Percentiles rank a stretch among this genome's conserved stretches.
phyloP scores from a whole-genome alignment of 441 rosid species.

The Pelargonium citronellum region DNA sequence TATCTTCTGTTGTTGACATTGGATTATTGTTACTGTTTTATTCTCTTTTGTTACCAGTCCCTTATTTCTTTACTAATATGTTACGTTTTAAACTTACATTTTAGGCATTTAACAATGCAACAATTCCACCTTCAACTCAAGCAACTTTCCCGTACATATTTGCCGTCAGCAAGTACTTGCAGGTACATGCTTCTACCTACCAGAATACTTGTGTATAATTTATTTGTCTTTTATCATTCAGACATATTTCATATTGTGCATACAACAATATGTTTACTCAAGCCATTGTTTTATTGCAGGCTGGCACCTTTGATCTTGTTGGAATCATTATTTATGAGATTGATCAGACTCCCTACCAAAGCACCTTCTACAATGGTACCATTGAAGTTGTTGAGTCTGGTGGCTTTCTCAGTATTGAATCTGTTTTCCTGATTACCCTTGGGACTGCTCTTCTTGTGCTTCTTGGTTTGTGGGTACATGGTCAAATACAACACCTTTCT shows the following conservation, averaged over 20 bases:
- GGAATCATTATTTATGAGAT: slow-evolving; percentile 78
- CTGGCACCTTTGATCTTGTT: slow-evolving; percentile 94
- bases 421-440: slow-evolving; percentile 79
- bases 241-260: background rate
- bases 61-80: background rate
- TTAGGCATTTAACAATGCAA: slow-evolving; percentile 82
- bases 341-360: slow-evolving; percentile 69
- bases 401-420: slow-evolving; percentile 75
- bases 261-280: background rate
- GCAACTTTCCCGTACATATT: slow-evolving; percentile 82
- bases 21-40: background rate
- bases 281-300: slow-evolving; percentile 36
- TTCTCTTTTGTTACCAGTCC: background rate
- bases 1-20: background rate
- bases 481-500: slow-evolving; percentile 75
- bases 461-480: slow-evolving; percentile 74
- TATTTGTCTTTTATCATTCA: background rate
- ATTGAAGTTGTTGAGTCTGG: slow-evolving; percentile 88
- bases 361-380: slow-evolving; percentile 81
- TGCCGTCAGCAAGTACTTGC: slow-evolving; percentile 85
- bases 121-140: slow-evolving; percentile 73
- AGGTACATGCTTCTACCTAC: slow-evolving; percentile 40
- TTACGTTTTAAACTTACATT: slow-evolving; percentile 19
- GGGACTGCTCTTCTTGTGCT: slow-evolving; percentile 79
- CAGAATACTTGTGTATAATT: background rate